phyloP scores from a whole-genome alignment of 371 early-diverging fungal genomes.

The Mucor sp. region DNA sequence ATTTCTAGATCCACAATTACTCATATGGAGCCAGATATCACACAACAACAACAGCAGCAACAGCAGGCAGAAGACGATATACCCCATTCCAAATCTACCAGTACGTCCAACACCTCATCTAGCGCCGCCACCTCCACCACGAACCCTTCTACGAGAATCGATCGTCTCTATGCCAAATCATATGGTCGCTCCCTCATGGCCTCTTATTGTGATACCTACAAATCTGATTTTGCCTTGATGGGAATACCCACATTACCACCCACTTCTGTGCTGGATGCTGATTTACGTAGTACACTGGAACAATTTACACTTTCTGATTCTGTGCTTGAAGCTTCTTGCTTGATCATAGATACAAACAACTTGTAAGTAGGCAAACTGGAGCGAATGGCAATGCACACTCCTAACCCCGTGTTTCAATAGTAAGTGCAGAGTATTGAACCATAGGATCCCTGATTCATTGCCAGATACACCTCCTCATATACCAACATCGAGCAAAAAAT shows the following conservation, averaged over 20 bases:
- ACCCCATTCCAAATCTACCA: slow-evolving; percentile 10
- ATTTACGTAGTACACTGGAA: slow-evolving; percentile 53
- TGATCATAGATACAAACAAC: slow-evolving; percentile 60
- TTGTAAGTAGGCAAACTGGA: slow-evolving; percentile 29
- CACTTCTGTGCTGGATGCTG: slow-evolving; percentile 53
- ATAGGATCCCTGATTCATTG: slow-evolving; percentile 14
- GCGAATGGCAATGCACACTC: not conserved
- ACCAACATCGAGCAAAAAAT: not conserved
- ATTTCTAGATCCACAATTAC: slow-evolving; percentile 40
- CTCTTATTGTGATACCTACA: slow-evolving; percentile 57
- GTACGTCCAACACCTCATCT: not conserved
- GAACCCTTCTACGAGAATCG: slow-evolving; percentile 14
- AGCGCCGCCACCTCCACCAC: not conserved
- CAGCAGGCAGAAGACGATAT: slow-evolving; percentile 10
- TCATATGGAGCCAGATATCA: slow-evolving; percentile 53
- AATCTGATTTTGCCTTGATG: slow-evolving; percentile 65
- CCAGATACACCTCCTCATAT: not conserved
- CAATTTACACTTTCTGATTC: slow-evolving; percentile 43
- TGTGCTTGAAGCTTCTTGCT: slow-evolving; percentile 49
- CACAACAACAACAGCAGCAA: slow-evolving; percentile 18
- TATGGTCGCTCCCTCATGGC: slow-evolving; percentile 71
- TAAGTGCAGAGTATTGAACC: slow-evolving; percentile 40
- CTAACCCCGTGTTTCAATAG: slow-evolving; percentile 10
- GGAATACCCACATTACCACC: slow-evolving; percentile 58
- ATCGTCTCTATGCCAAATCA: slow-evolving; percentile 61